phyloP scores from a whole-genome alignment of 2,329 filamentous ascomycete species.

The Thielaviopsis populi region DNA sequence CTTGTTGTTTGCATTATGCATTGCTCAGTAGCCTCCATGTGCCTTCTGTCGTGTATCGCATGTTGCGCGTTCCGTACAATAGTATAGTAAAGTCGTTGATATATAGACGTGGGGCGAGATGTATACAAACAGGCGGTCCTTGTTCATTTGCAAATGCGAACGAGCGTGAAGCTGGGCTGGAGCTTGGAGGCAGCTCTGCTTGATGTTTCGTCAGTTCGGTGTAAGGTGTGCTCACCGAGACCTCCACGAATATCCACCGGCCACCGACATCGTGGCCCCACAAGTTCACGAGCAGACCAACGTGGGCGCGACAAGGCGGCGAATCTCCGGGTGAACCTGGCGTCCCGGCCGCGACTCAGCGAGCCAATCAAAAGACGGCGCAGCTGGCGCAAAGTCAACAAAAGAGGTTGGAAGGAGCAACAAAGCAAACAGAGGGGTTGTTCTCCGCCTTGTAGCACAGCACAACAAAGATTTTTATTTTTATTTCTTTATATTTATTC shows the following conservation, averaged over 20 bases:
- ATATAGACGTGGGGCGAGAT: not conserved
- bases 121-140: too few species aligned
- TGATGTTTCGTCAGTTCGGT: not conserved
- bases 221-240: not conserved
- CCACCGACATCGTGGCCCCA: not conserved
- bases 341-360: not conserved
- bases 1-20: not conserved
- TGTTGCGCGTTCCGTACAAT: not conserved
- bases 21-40: not conserved
- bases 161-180: too few species aligned
- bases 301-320: not conserved
- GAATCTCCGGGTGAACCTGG: not conserved
- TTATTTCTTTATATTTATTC: conserved; percentile 10
- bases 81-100: not conserved
- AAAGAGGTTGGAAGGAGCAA: not conserved
- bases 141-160: too few species aligned
- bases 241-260: too few species aligned
- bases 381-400: not conserved
- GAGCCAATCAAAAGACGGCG: not conserved
- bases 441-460: not conserved
- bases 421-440: not conserved
- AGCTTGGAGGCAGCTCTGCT: too few species aligned
- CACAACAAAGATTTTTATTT: not conserved
- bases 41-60: too few species aligned
- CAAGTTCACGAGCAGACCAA: not conserved